Percentiles rank a stretch among this genome's conserved stretches.
Conservation (phyloP, 2,329 filamentous ascomycete species). For the Botrytis fabae region DNA sequence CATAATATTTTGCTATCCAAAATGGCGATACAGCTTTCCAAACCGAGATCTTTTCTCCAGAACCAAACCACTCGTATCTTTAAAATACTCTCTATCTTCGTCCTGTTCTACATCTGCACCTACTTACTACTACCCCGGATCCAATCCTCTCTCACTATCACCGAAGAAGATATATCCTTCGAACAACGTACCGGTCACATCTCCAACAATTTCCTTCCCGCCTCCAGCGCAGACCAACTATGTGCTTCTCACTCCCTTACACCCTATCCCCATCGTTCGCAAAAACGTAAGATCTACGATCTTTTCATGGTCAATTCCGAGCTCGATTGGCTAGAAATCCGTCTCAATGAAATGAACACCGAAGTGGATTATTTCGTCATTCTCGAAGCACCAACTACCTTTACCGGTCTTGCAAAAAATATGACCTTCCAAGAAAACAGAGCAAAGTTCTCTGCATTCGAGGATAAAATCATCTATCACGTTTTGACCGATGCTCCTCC, state of each 20-base stretch:
- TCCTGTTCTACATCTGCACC: neutral
- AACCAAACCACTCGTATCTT: slow-evolving; percentile 5
- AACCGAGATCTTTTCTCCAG: slow-evolving; percentile 5
- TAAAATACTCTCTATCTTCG: neutral
- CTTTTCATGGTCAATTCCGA: slow-evolving; percentile 63
- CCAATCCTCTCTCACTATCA: slow-evolving; percentile 8
- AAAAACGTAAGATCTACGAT: slow-evolving; percentile 57
- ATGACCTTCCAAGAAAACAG: slow-evolving; percentile 54
- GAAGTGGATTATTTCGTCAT: slow-evolving; percentile 66
- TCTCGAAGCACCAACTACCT: slow-evolving; percentile 59
- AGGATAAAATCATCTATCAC: slow-evolving; percentile 62
- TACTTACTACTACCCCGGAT: slow-evolving; percentile 17
- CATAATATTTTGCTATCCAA: neutral
- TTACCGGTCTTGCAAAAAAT: slow-evolving; percentile 57
- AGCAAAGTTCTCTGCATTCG: slow-evolving; percentile 51
- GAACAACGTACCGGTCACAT: slow-evolving; percentile 2
- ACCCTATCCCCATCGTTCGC: neutral
- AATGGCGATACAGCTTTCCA: slow-evolving; percentile 5
- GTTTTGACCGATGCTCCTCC: slow-evolving; percentile 46
- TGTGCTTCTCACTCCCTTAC: slow-evolving; percentile 16
- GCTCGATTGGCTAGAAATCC: slow-evolving; percentile 65
- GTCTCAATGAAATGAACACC: slow-evolving; percentile 58
- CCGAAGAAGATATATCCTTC: slow-evolving; percentile 17
- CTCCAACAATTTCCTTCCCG: slow-evolving; percentile 15
- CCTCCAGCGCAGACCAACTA: slow-evolving; percentile 8